Percentiles rank a stretch among this genome's conserved stretches.
Evolutionary conservation across 306 rosid genomes (phyloP).

Genomic region (Corylus americana): DNA sequence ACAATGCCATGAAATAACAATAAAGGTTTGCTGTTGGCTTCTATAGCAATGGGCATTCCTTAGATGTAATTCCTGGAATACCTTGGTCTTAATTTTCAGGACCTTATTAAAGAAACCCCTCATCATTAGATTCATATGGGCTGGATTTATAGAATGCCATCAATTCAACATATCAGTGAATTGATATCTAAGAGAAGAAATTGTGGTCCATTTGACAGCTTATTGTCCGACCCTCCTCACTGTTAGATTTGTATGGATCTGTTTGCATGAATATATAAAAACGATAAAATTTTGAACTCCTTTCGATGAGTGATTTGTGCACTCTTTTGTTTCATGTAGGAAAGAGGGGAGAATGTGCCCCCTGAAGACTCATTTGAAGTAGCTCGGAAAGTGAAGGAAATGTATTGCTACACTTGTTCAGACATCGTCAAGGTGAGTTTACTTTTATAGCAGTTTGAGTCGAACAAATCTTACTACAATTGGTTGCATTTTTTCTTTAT

Average conservation of each 20-base stretch:
- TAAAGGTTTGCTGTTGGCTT: background rate
- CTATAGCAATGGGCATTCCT: background rate
- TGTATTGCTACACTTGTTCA: constrained; percentile 91
- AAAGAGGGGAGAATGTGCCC: constrained; percentile 98
- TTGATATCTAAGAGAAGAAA: background rate
- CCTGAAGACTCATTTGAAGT: constrained; percentile 98
- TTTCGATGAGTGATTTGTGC: constrained; percentile 29
- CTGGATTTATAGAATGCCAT: background rate
- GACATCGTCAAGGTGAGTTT: constrained; percentile 86
- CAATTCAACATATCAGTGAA: background rate
- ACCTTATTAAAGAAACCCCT: background rate
- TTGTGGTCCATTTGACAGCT: background rate
- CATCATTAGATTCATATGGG: background rate
- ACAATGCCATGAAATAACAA: background rate
- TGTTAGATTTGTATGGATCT: background rate
- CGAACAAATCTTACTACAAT: constrained; percentile 22
- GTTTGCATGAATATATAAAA: background rate
- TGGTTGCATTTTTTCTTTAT: constrained; percentile 11
- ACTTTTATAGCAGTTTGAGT: constrained; percentile 10
- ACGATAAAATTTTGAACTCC: constrained; percentile 18
- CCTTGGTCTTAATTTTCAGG: background rate
- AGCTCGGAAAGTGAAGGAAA: constrained; percentile 96
- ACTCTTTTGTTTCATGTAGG: constrained; percentile 55
- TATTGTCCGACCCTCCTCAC: background rate
- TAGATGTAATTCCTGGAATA: background rate